These are phyloP conservation scores for Fagopyrum esculentum DNA, from an alignment of 148 eudicot genomes.

Conservation along the genomic window DNA sequence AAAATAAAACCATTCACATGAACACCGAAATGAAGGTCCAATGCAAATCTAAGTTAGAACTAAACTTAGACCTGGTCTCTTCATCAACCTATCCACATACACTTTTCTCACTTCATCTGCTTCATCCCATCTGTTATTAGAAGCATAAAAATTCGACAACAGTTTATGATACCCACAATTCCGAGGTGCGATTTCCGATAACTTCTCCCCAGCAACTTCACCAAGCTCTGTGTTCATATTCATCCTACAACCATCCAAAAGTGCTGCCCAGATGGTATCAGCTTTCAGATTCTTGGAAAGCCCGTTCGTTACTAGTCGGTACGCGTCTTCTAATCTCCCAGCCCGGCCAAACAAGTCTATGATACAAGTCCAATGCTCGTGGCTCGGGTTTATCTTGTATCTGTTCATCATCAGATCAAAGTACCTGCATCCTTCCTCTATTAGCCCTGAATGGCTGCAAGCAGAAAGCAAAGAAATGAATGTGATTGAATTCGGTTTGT, in stretches of 20 bases:
- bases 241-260: slow-evolving; percentile 31
- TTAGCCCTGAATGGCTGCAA: slow-evolving; percentile 33
- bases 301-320: slow-evolving; percentile 16
- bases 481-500: slow-evolving; percentile 32
- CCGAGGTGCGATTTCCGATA: slow-evolving; percentile 20
- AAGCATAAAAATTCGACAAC: slow-evolving; percentile 35
- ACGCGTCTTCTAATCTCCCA: slow-evolving; percentile 33
- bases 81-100: slow-evolving; percentile 23
- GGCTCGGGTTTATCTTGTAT: slow-evolving; percentile 24
- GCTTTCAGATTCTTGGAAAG: slow-evolving; percentile 5
- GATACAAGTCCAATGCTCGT: slow-evolving; percentile 43
- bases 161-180: slow-evolving; percentile 30
- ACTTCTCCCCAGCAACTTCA: slow-evolving; percentile 23
- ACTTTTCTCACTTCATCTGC: slow-evolving; percentile 24
- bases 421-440: slow-evolving; percentile 30
- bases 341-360: slow-evolving; percentile 37
- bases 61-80: slow-evolving; percentile 26
- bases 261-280: slow-evolving; percentile 33
- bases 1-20: not conserved
- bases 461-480: slow-evolving; percentile 34
- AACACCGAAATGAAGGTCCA: not conserved
- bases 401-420: slow-evolving; percentile 28
- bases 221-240: slow-evolving; percentile 32
- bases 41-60: slow-evolving; percentile 3
- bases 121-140: slow-evolving; percentile 29